phyloP scores from a whole-genome alignment of 1,284 basidiomycete genomes.

The Golubevia sp. region DNA sequence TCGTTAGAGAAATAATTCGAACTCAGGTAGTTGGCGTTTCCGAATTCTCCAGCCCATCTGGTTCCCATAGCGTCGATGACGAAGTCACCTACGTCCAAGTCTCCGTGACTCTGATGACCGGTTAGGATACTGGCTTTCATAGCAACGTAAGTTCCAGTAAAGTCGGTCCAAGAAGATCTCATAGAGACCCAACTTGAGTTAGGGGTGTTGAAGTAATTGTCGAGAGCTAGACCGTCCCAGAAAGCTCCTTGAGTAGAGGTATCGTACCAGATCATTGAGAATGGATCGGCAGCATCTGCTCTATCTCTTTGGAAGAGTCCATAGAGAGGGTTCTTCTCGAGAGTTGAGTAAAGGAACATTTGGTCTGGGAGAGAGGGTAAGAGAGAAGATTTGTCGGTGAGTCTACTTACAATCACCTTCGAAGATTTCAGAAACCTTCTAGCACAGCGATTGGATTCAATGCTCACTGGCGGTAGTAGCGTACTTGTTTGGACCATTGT shows the following conservation, averaged over 20 bases:
- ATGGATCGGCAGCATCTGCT: constrained; percentile 56
- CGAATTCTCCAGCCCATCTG: constrained; percentile 58
- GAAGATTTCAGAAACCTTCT: too few species aligned
- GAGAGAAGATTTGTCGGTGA: too few species aligned
- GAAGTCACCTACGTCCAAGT: constrained; percentile 58
- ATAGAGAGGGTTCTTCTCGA: constrained; percentile 30
- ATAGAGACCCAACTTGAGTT: constrained; percentile 54
- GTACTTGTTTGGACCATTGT: constrained; percentile 61
- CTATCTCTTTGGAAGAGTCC: constrained; percentile 60
- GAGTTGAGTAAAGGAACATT: constrained; percentile 52
- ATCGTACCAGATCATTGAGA: constrained; percentile 62
- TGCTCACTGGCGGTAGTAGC: constrained; percentile 12
- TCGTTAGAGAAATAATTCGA: constrained; percentile 27
- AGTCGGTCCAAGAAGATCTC: constrained; percentile 60
- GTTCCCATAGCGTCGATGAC: constrained; percentile 57
- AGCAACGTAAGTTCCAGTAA: constrained; percentile 44
- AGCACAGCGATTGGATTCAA: too few species aligned
- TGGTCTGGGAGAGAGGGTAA: constrained; percentile 11
- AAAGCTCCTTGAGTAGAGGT: constrained; percentile 41
- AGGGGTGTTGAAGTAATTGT: constrained; percentile 39
- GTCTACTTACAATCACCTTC: too few species aligned
- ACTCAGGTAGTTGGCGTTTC: constrained; percentile 54
- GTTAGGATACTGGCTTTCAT: constrained; percentile 52
- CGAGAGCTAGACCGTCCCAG: constrained; percentile 54
- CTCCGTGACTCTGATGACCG: constrained; percentile 60